Evolutionary conservation across 345 rosid genomes (phyloP), one percentile per base, ranked within the genome.

Genomic region (Noccaea bulbosa): DNA sequence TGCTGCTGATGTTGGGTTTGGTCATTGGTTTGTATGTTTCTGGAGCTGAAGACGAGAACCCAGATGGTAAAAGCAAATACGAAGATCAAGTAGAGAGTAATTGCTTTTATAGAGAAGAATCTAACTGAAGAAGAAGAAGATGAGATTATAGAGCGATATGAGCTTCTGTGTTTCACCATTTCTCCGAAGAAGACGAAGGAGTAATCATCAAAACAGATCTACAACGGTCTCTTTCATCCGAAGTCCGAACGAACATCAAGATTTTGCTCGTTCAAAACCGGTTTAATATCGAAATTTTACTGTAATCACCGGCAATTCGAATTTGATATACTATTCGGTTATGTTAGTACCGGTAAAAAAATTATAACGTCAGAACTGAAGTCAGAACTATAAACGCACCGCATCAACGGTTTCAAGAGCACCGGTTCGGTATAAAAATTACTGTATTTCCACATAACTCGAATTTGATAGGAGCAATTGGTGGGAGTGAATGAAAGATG

Each of bases 21-120:
- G 7, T 78, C 81, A 34, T 80, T 84, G 60, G 84, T 80, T 71
- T 75, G 74, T 9, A 78, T 35, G 73, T 67, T 54, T 61, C 56
- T 46, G 24, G 74, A 72, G 77, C 59, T 77, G 60, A 77, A 77
- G 66, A 77, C 70, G 12, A 77, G 69, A 69, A 72, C n/a, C 70
- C 73, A 77, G 40, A 72, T 55, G 64, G 74, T 50, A 12, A 67
- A 54, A 77, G 74, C 77, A 22, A 77, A 72, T 2, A 77, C 24
- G 27, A 67, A 39, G 77, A 67, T 62, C 69, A 77, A 44, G 66
- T 77, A 77, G n/a, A 77, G 66, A 54, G 67, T 9, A 0, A 72
- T 46, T 2, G 81, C 61, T 61, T 72, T 77, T 7, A n/a, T 67
- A 0, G 73, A 77, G 45, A 72, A 49, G 60, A 77, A 67, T 72